Conservation (phyloP, 768 basidiomycete species). For the Sarcodon aspratus region DNA sequence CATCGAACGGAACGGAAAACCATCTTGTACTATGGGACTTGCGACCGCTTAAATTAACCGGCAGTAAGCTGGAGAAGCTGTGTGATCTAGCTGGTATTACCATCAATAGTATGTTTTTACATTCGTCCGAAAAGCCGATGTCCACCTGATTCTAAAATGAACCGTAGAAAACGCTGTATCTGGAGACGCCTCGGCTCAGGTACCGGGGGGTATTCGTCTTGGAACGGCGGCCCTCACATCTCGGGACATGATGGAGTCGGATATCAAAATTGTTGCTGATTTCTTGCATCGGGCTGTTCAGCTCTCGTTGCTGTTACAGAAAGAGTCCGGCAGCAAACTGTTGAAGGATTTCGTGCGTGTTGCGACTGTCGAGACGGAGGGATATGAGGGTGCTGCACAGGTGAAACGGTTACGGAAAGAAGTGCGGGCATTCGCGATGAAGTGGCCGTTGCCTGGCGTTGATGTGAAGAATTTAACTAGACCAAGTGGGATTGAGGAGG, state of each 20-base stretch:
- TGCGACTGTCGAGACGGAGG: conserved; percentile 57
- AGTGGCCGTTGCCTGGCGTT: conserved; percentile 92
- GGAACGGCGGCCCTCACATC: conserved; percentile 93
- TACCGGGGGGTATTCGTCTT: conserved; percentile 94
- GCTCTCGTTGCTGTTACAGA: conserved; percentile 80
- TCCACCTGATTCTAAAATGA: not conserved
- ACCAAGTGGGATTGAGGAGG: conserved; percentile 56
- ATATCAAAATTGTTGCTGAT: conserved; percentile 77
- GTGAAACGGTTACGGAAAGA: conserved; percentile 71
- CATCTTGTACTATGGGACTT: conserved; percentile 98
- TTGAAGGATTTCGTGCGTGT: conserved; percentile 92
- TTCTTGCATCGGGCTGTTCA: conserved; percentile 95
- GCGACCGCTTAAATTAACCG: conserved; percentile 90
- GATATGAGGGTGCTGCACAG: conserved; percentile 56
- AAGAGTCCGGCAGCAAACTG: conserved; percentile 89
- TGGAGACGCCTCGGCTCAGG: conserved; percentile 90
- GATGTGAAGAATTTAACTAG: conserved; percentile 32
- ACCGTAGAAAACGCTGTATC: conserved; percentile 86
- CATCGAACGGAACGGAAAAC: conserved; percentile 95
- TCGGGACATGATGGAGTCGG: conserved; percentile 82
- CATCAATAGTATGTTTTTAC: conserved; percentile 66
- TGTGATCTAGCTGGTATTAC: conserved; percentile 96
- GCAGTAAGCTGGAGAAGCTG: conserved; percentile 96
- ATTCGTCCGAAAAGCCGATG: not conserved
- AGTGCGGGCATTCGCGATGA: conserved; percentile 69